A percentile compares a stretch with the other conserved stretches of the same genome.
Evolutionary conservation across 2,329 filamentous ascomycete genomes (phyloP).

Genomic region (Beauveria australis): DNA sequence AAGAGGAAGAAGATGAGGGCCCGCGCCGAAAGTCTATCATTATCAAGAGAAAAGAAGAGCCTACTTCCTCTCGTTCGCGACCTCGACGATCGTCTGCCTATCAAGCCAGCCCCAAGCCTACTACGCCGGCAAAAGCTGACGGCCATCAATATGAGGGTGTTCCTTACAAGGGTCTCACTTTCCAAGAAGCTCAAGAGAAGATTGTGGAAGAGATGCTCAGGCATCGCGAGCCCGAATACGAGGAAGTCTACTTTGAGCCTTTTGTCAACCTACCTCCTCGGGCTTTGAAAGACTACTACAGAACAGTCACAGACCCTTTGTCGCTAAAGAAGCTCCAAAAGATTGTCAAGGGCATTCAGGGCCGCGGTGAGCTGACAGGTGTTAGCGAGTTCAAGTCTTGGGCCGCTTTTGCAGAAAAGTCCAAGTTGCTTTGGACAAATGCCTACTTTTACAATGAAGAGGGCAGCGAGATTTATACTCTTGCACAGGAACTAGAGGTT

Average conservation of each 20-base stretch:
- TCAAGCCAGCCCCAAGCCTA: constrained; percentile 26
- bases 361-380: constrained; percentile 56
- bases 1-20: constrained; percentile 23
- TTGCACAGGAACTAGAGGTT: constrained; percentile 76
- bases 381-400: constrained; percentile 69
- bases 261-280: constrained; percentile 74
- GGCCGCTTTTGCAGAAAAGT: constrained; percentile 71
- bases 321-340: constrained; percentile 73
- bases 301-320: constrained; percentile 70
- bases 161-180: constrained; percentile 63
- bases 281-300: constrained; percentile 76
- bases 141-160: constrained; percentile 43
- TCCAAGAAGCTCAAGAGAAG: constrained; percentile 82
- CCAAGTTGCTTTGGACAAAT: constrained; percentile 78
- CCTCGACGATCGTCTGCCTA: constrained; percentile 25
- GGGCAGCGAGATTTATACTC: constrained; percentile 70
- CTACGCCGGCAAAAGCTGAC: constrained; percentile 36
- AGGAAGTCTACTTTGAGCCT: constrained; percentile 61
- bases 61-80: constrained; percentile 23
- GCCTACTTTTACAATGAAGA: constrained; percentile 88
- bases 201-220: constrained; percentile 69
- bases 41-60: constrained; percentile 23
- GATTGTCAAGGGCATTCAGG: constrained; percentile 63
- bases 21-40: constrained; percentile 24
- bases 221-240: constrained; percentile 58